Conservation (phyloP, 805 yeast species). For the Sugiyamaella smithiae region DNA sequence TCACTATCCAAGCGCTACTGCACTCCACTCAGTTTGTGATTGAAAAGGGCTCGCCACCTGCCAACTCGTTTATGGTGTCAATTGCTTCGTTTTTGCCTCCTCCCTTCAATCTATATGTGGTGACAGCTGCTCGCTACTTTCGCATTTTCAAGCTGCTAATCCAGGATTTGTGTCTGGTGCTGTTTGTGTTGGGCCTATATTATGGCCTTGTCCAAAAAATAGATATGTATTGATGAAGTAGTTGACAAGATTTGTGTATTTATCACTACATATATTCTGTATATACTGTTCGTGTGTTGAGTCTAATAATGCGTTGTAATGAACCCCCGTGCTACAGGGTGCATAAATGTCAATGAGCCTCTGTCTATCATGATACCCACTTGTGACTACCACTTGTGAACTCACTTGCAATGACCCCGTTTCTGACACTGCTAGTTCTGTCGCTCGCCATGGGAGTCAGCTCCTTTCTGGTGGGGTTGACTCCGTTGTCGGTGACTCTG, state of each 20-base stretch:
- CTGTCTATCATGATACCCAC: too few species aligned
- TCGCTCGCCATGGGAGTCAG: constrained; percentile 30
- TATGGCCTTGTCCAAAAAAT: constrained; percentile 4
- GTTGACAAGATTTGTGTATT: too few species aligned
- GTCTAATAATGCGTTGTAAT: too few species aligned
- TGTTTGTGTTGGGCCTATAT: constrained; percentile 30
- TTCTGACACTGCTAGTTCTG: constrained; percentile 28
- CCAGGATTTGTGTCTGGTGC: constrained; percentile 28
- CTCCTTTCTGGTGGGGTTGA: constrained; percentile 32
- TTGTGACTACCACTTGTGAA: too few species aligned
- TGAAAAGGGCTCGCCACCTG: constrained; percentile 26
- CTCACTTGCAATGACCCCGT: constrained; percentile 24
- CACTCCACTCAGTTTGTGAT: constrained; percentile 25
- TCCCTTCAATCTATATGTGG: constrained; percentile 26
- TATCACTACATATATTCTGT: too few species aligned
- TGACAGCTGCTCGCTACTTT: constrained; percentile 21
- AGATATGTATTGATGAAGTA: too few species aligned
- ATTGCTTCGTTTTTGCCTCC: constrained; percentile 31
- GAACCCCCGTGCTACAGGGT: too few species aligned
- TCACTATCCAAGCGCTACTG: constrained; percentile 25
- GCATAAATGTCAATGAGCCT: too few species aligned
- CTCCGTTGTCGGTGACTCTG: constrained; percentile 34
- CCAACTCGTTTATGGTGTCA: constrained; percentile 25
- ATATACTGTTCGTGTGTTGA: too few species aligned
- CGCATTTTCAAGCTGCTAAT: constrained; percentile 19